Base-by-base conservation (phyloP, 257 asterid genomes). In the Petunia secreta region DNA sequence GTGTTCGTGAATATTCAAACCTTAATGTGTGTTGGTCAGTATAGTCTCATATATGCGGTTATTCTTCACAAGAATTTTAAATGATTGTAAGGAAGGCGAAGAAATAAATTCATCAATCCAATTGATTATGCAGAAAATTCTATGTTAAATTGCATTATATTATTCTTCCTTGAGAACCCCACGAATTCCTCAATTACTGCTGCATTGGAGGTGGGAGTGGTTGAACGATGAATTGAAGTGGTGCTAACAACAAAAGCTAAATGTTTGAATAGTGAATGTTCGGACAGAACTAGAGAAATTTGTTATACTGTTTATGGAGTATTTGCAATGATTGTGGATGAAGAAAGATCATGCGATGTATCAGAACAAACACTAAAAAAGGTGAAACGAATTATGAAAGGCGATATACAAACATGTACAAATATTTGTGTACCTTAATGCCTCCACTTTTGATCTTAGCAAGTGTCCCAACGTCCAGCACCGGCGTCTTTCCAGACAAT, bases 381-480 rank as follows among this genome's bases (percentile, higher is more conserved):
- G 14, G 63, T 65, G 6, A 43, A 7, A n/a, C 41, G n/a, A 54
- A 10, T 25, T 25, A 25, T 25, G 25, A 25, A 25, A 25, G 25
- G 25, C 25, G 25, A 25, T 25, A 25, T 25, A 25, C 25, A 25
- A 25, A 25, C 25, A 25, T 25, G 25, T 25, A 25, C 25, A 25
- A 25, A 25, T 25, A 25, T 25, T 25, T 25, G 25, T 25, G 25
- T 89, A 92, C 97, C 92, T 90, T 89, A 81, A 92, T 90, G 89
- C 86, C 90, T 64, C 96, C 96, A 79, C 86, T 86, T 89, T 86
- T 90, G 85, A 91, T 91, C 89, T 90, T 91, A 82, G 89, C 91
- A 59, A 91, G 91, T 15, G 96, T 91, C 78, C 96, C 96, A 50
- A 90, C 91, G 44, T 91, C 96, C 80, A 91, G 76, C 0, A 91